Percentiles rank a stretch among this genome's conserved stretches.
These are phyloP conservation scores for Exsudoporus frostii DNA, from an alignment of 768 basidiomycete genomes.

Conservation along the genomic window DNA sequence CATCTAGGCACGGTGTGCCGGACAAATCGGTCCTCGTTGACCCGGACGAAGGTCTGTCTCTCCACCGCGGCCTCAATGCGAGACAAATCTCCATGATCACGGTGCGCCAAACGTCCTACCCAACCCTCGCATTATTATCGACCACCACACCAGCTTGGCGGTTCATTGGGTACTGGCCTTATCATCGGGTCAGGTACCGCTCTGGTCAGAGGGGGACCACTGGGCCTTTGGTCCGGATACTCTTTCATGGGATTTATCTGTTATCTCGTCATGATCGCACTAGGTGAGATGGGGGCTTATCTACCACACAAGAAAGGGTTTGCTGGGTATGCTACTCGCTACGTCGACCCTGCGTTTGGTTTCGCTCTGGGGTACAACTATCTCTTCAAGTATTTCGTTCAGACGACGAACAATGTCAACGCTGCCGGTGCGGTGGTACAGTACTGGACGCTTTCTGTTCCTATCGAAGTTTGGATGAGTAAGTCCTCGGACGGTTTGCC, in stretches of 20 bases:
- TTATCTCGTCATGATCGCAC: slow-evolving; percentile 56
- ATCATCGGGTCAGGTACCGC: slow-evolving; percentile 61
- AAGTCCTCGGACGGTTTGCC: slow-evolving; percentile 15
- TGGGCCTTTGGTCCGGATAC: slow-evolving; percentile 42
- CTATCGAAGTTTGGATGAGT: slow-evolving; percentile 58
- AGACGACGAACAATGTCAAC: slow-evolving; percentile 65
- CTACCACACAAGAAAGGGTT: slow-evolving; percentile 59
- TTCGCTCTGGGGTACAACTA: slow-evolving; percentile 54
- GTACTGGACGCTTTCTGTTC: slow-evolving; percentile 45
- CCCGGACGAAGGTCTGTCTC: slow-evolving; percentile 34
- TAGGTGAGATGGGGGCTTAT: slow-evolving; percentile 38
- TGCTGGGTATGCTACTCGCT: slow-evolving; percentile 58
- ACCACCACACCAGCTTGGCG: slow-evolving; percentile 36
- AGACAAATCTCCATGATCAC: slow-evolving; percentile 58
- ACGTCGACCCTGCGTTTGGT: slow-evolving; percentile 64
- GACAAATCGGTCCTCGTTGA: slow-evolving; percentile 28
- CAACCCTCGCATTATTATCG: neutral
- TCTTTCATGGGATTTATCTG: slow-evolving; percentile 53
- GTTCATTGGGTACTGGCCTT: slow-evolving; percentile 53
- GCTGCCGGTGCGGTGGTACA: slow-evolving; percentile 54
- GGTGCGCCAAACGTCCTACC: slow-evolving; percentile 23
- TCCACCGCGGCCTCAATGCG: slow-evolving; percentile 50
- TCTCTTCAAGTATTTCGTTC: slow-evolving; percentile 58
- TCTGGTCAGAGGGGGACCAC: slow-evolving; percentile 51
- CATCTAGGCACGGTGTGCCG: neutral